These are phyloP conservation scores for Pilatotrama ljubarskyi DNA, from an alignment of 768 basidiomycete species.

Conservation along the genomic window DNA sequence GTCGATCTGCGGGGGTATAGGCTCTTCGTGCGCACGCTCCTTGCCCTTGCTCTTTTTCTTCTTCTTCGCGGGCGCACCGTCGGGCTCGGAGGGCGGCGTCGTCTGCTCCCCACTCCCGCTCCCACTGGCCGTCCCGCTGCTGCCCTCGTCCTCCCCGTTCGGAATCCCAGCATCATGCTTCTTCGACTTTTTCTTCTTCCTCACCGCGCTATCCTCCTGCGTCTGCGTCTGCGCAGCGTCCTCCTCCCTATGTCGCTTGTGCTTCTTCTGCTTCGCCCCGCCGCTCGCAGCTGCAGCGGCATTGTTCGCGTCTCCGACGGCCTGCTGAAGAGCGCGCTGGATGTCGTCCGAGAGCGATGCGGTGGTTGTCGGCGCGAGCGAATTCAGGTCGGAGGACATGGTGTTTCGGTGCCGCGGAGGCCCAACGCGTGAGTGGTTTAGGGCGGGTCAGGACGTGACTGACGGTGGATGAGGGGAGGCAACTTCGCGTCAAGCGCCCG, in stretches of 20 bases:
- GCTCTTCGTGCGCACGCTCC: slow-evolving; percentile 35
- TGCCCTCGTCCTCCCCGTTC: slow-evolving; percentile 6
- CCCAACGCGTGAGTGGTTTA: slow-evolving; percentile 31
- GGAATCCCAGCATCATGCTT: slow-evolving; percentile 11
- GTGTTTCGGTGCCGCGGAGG: slow-evolving; percentile 13
- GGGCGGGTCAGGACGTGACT: slow-evolving; percentile 41
- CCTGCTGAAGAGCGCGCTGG: slow-evolving; percentile 51
- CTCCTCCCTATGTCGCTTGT: slow-evolving; percentile 36
- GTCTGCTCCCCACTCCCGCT: slow-evolving; percentile 31
- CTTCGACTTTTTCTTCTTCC: slow-evolving; percentile 39
- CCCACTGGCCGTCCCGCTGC: not conserved
- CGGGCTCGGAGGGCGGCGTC: slow-evolving; percentile 29
- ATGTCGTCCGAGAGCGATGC: slow-evolving; percentile 43
- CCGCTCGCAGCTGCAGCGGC: slow-evolving; percentile 28
- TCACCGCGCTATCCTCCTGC: slow-evolving; percentile 18
- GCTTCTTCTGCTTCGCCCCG: slow-evolving; percentile 32
- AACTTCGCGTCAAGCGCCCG: slow-evolving; percentile 26
- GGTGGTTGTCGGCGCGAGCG: not conserved
- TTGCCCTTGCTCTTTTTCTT: slow-evolving; percentile 39
- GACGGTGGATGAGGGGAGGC: slow-evolving; percentile 47
- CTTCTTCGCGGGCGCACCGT: slow-evolving; percentile 32
- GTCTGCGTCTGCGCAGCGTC: slow-evolving; percentile 18
- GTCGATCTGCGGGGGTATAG: slow-evolving; percentile 1
- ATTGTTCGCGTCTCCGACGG: slow-evolving; percentile 47
- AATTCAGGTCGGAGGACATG: slow-evolving; percentile 25